Conservation (phyloP, 805 yeast species). For the baker's yeast (Saccharomyces cerevisiae) region DNA sequence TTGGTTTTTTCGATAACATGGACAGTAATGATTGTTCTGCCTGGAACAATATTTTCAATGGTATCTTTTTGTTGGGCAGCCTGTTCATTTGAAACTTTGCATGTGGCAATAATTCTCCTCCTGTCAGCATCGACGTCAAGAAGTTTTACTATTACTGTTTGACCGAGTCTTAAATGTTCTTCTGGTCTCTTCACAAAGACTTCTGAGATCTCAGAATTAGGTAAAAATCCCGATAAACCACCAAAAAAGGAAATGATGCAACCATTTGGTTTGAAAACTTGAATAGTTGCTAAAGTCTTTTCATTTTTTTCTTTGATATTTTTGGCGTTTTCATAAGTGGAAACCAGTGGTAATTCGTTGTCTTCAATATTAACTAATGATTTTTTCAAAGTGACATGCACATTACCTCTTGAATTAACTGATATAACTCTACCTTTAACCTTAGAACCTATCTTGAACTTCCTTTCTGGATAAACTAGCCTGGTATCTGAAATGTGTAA, state of each 20-base stretch:
- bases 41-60: slow-evolving; percentile 44
- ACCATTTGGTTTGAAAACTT: slow-evolving; percentile 64
- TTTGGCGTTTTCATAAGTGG: slow-evolving; percentile 44
- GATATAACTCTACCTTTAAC: slow-evolving; percentile 67
- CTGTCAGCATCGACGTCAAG: slow-evolving; percentile 46
- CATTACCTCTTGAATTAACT: slow-evolving; percentile 38
- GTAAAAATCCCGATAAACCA: slow-evolving; percentile 66
- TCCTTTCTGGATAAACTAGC: slow-evolving; percentile 83
- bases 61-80: slow-evolving; percentile 38
- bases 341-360: slow-evolving; percentile 27
- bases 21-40: slow-evolving; percentile 53
- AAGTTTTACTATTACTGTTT: slow-evolving; percentile 68
- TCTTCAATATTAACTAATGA: slow-evolving; percentile 55
- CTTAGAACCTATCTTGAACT: slow-evolving; percentile 76
- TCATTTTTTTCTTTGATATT: slow-evolving; percentile 32
- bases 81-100: slow-evolving; percentile 55
- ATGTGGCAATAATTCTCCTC: slow-evolving; percentile 58
- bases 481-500: slow-evolving; percentile 77
- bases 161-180: slow-evolving; percentile 75
- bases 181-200: slow-evolving; percentile 70
- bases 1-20: slow-evolving; percentile 65
- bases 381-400: slow-evolving; percentile 71
- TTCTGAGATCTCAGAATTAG: slow-evolving; percentile 83
- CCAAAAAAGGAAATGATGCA: slow-evolving; percentile 82
- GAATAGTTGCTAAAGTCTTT: slow-evolving; percentile 66